A percentile compares a stretch with the other conserved stretches of the same genome.
These are phyloP conservation scores for Leptoxyphium fumago DNA, from an alignment of 2,329 filamentous ascomycete genomes.

Conservation along the genomic window DNA sequence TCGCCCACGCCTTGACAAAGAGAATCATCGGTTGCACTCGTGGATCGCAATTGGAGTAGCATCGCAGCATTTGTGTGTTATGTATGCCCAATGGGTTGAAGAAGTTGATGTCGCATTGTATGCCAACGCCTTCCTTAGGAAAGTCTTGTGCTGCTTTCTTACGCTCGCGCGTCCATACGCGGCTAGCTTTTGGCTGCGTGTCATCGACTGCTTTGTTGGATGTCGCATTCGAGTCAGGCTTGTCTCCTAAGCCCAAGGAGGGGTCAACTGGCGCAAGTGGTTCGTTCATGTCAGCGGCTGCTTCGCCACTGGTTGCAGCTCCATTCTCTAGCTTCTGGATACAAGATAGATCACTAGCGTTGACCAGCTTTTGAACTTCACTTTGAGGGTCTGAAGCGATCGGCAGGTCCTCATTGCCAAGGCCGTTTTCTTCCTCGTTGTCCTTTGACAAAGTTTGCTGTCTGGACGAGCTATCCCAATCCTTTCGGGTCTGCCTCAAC, in stretches of 20 bases:
- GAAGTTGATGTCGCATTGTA: constrained; percentile 88
- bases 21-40: constrained; percentile 66
- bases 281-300: no score
- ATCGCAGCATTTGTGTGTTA: constrained; percentile 69
- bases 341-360: no score
- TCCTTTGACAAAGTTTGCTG: constrained; percentile 29
- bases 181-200: neutral
- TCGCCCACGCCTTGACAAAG: constrained; percentile 86
- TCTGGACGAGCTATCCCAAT: constrained; percentile 49
- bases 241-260: neutral
- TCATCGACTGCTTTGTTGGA: neutral
- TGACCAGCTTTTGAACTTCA: neutral
- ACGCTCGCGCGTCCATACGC: constrained; percentile 31
- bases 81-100: constrained; percentile 69
- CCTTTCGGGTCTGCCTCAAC: constrained; percentile 49
- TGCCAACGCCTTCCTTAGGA: constrained; percentile 60
- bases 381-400: neutral
- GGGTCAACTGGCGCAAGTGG: no score
- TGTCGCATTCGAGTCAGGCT: neutral
- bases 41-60: constrained; percentile 65
- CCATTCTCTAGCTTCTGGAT: no score
- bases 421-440: constrained; percentile 10
- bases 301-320: no score
- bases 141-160: constrained; percentile 51
- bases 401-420: constrained; percentile 2